These are phyloP conservation scores for Dentipellis sp. DNA, from an alignment of 768 basidiomycete genomes.

Conservation along the genomic window DNA sequence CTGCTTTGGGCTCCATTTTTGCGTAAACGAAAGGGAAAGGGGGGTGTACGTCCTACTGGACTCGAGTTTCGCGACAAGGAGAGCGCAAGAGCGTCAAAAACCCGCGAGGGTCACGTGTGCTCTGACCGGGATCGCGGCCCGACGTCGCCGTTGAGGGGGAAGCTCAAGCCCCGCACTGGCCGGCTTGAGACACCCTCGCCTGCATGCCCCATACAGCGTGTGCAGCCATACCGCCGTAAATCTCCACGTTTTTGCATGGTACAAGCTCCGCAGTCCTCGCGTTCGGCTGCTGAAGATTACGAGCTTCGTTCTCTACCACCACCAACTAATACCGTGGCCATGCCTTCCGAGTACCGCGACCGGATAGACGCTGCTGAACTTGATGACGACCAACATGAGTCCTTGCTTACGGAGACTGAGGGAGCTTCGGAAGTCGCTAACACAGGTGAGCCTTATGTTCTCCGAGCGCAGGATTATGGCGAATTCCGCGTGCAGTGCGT, in stretches of 20 bases:
- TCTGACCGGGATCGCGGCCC: too few species aligned
- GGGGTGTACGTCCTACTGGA: too few species aligned
- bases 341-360: background rate
- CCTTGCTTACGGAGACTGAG: background rate
- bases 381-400: background rate
- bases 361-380: background rate
- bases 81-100: too few species aligned
- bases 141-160: too few species aligned
- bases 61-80: too few species aligned
- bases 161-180: too few species aligned
- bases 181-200: too few species aligned
- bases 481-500: background rate
- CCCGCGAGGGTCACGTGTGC: too few species aligned
- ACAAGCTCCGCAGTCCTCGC: background rate
- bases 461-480: background rate
- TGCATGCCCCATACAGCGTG: too few species aligned
- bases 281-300: background rate
- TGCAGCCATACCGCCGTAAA: too few species aligned
- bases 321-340: background rate
- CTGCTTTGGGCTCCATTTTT: constrained; percentile 7
- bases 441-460: background rate
- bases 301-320: background rate
- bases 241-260: background rate
- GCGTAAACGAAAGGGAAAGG: too few species aligned
- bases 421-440: background rate